These are phyloP conservation scores for Echites panduratus DNA, from an alignment of 257 asterid genomes.

Conservation along the genomic window DNA sequence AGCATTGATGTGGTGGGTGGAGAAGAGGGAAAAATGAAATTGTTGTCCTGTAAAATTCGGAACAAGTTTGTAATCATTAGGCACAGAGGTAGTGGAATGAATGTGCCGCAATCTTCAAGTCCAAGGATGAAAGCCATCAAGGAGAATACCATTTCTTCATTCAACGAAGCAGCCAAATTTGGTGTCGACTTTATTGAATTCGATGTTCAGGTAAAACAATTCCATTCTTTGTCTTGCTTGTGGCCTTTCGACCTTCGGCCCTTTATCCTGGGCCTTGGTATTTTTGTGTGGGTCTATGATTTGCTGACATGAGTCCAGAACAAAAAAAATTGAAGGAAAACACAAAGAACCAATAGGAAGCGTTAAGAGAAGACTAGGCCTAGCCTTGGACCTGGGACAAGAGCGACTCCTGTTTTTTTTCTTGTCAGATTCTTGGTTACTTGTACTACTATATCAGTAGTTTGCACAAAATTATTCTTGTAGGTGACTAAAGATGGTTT, in stretches of 20 bases:
- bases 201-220: slow-evolving; percentile 73
- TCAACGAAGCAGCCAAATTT: slow-evolving; percentile 59
- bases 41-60: neutral
- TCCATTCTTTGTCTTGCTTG: neutral
- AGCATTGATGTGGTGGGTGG: slow-evolving; percentile 29
- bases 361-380: neutral
- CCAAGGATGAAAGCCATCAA: slow-evolving; percentile 66
- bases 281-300: neutral
- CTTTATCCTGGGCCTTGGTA: neutral
- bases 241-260: neutral
- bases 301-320: neutral
- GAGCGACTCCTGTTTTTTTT: neutral
- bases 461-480: slow-evolving; percentile 26
- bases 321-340: neutral
- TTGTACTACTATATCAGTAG: slow-evolving; percentile 11
- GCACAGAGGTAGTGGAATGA: slow-evolving; percentile 94
- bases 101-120: slow-evolving; percentile 66
- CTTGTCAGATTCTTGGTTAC: slow-evolving; percentile 1
- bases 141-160: slow-evolving; percentile 78
- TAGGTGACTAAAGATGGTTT: slow-evolving; percentile 89
- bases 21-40: neutral
- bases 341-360: neutral
- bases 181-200: slow-evolving; percentile 80
- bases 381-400: neutral
- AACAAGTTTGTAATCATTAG: slow-evolving; percentile 71